Evolutionary conservation across 495 filamentous ascomycete species (phyloP), one percentile per base, ranked within the genome.

Genomic region (Penicillium taxi): DNA sequence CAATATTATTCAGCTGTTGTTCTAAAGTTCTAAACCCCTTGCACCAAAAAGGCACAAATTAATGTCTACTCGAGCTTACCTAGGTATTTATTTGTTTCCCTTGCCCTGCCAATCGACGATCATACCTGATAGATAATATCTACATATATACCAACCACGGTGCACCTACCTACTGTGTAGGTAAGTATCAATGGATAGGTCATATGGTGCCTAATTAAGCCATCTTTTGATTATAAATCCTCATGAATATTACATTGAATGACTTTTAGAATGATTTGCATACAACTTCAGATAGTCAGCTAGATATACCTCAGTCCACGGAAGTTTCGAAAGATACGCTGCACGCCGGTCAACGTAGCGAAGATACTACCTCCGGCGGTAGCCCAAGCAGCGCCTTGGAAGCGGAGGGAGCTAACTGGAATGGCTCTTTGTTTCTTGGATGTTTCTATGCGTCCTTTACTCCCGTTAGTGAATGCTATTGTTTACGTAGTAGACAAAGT

Each of bases 341-440:
- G 58, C 11, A 49, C 54, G 2, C 59, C 59, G 11, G 46, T 42
- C 17, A 63, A 38, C 0, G 59, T 63, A 2, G 59, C 55, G 2
- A 21, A 44, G 37, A 63, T 58, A 4, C 59, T 48, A 4, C 53
- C 59, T 16, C 56, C 59, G 6, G 54, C 59, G 3, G 50, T 48
- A 7, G 26, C 38, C 59, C 59, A 63, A 3, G 54, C 59, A 26
- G 56, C 39, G 0, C 54, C 48, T 26, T 63, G 59, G 16, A 44
- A 41, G 7, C 55, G 52, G 27, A 63, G 26, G 4, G 55, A 57
- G 20, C 11, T 46, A 4, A 47, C 12, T 0, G 52, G 46, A 24
- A 55, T 57, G 6, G 34, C 26, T 8, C 30, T 48, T 21, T 44
- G 41, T 1, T 32, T 35, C 6, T 35, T 41, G 2, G 40, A 17